Percentiles rank a stretch among this genome's conserved stretches.
Evolutionary conservation across 1,139 yeast genomes (phyloP).

Genomic region (Eremothecium gossypii): DNA sequence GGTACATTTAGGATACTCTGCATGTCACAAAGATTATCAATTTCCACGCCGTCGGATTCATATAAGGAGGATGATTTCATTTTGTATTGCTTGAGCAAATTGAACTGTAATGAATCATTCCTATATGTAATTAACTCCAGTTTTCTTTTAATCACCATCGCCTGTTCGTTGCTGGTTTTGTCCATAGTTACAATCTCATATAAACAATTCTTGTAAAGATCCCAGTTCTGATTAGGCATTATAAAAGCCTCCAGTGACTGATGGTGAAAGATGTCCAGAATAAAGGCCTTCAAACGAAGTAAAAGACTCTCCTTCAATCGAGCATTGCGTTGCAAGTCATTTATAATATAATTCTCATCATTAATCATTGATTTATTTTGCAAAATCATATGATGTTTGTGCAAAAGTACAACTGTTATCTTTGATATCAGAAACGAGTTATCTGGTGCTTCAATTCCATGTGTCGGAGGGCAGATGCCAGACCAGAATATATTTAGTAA

Average conservation of each 20-base stretch:
- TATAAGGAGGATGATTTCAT: constrained; percentile 4
- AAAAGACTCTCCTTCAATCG: constrained; percentile 25
- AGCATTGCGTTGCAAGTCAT: constrained; percentile 33
- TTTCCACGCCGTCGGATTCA: constrained; percentile 3
- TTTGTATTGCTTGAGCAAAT: constrained; percentile 24
- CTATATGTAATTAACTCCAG: constrained; percentile 55
- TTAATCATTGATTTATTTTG: constrained; percentile 30
- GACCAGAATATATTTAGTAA: constrained; percentile 65
- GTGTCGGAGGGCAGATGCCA: constrained; percentile 33
- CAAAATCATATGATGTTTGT: constrained; percentile 29
- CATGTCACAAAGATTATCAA: constrained; percentile 2
- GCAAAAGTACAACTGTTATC: constrained; percentile 45
- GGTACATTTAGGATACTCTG: constrained; percentile 11
- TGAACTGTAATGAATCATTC: constrained; percentile 62
- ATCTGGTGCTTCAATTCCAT: constrained; percentile 4
- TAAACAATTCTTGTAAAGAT: constrained; percentile 45
- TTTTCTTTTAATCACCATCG: constrained; percentile 37
- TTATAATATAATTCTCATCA: constrained; percentile 30
- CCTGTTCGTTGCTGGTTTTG: constrained; percentile 18
- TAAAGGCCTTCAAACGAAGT: constrained; percentile 29
- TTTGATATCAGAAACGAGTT: constrained; percentile 45
- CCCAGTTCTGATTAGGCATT: constrained; percentile 62
- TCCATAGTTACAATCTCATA: constrained; percentile 33
- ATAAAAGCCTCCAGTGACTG: constrained; percentile 60
- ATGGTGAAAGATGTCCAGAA: constrained; percentile 44